These are phyloP conservation scores for Parsonsia alboflavescens DNA, from an alignment of 257 asterid species.

Conservation along the genomic window DNA sequence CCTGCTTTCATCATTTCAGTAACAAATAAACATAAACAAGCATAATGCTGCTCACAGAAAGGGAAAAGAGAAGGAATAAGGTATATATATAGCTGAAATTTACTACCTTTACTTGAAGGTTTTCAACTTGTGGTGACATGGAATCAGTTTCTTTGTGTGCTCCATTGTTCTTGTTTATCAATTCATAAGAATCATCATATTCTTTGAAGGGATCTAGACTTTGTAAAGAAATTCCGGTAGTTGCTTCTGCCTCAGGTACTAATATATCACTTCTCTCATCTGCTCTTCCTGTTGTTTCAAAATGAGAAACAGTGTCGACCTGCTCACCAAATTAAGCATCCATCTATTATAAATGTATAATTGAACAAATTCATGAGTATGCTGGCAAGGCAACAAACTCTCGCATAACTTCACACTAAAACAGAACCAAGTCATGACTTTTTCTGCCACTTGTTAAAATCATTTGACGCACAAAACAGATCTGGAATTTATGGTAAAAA, in stretches of 20 bases:
- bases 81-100: background rate
- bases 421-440: background rate
- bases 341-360: background rate
- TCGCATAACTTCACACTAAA: background rate
- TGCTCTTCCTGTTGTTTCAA: constrained; percentile 34
- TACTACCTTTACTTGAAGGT: constrained; percentile 18
- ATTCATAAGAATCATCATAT: constrained; percentile 17
- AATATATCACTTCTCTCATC: constrained; percentile 32
- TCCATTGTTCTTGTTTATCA: constrained; percentile 20
- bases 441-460: background rate
- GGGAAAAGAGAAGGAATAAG: background rate
- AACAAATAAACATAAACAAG: background rate
- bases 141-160: constrained; percentile 22
- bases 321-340: constrained; percentile 28
- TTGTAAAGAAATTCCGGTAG: constrained; percentile 15
- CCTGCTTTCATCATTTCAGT: constrained; percentile 17
- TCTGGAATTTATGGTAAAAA: background rate
- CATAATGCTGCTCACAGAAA: constrained; percentile 6
- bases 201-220: constrained; percentile 17
- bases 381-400: background rate
- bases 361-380: background rate
- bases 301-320: constrained; percentile 61
- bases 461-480: background rate
- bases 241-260: constrained; percentile 15
- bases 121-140: constrained; percentile 10